Evolutionary conservation across 768 basidiomycete species (phyloP), one percentile per base, ranked within the genome.

Genomic region (Hypsizygus marmoreus): DNA sequence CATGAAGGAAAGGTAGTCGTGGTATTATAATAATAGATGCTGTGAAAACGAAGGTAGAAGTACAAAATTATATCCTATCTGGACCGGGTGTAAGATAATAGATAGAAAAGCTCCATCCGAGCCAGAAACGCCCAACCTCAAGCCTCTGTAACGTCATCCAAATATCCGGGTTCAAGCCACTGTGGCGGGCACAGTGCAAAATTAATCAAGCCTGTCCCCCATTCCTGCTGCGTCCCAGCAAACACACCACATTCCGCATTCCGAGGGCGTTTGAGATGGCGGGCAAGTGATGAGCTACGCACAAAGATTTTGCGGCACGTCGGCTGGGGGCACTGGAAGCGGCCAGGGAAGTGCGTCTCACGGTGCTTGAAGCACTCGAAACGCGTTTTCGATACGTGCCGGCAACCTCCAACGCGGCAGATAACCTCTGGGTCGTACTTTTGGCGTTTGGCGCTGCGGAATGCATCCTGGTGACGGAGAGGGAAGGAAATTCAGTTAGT

Each of bases 341-440:
- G 53, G 12, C 51, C 51, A 4, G 55, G 50, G 35, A 59, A 59
- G 24, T 59, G 58, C 12, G 58, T 59, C 34, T 59, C 58, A 19
- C 58, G 56, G 40, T 59, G 58, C 28, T 59, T 59, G 33, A 46
- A 48, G 44, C 58, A 55, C 23, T 59, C 58, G 26, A 50, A 55
- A 20, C 41, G 46, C 7, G 58, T 57, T 37, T 53, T 51, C 43
- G 55, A 50, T 26, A 56, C 28, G 40, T 59, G 55, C 10, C 51
- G 43, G 36, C 58, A 59, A 10, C 58, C 58, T 2, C 40, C 31
- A 30, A 59, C 47, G 30, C 58, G 53, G 19, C 58, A 59, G 19
- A 59, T 38, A 23, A 49, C 48, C 16, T 53, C 50, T 9, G 34
- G 33, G 12, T 59, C 50, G 12, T 41, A 4, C 28, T 49, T 56